These are phyloP conservation scores for Boehmeria nivea DNA, from an alignment of 306 rosid species.

Conservation along the genomic window DNA sequence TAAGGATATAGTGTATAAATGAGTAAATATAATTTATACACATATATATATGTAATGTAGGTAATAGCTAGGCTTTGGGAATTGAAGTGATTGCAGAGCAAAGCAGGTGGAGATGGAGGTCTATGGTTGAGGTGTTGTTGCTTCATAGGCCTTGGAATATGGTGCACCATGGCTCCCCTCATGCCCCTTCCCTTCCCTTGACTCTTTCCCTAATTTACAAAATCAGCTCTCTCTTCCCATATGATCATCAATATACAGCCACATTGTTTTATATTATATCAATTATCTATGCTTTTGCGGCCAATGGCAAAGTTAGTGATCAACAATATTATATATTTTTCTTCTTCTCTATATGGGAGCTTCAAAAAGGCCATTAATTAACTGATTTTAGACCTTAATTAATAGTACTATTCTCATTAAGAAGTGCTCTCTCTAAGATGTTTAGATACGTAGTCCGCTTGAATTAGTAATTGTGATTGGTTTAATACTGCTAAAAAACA, in stretches of 20 bases:
- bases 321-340: too few species aligned
- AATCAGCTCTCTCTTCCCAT: neutral
- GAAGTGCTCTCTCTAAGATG: neutral
- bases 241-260: neutral
- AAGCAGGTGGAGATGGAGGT: conserved; percentile 33
- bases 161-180: conserved; percentile 8
- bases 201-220: neutral
- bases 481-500: neutral
- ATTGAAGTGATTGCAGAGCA: conserved; percentile 59
- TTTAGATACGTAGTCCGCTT: too few species aligned
- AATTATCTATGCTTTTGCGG: too few species aligned
- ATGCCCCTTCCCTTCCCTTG: neutral
- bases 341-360: too few species aligned
- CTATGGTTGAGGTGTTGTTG: conserved; percentile 15
- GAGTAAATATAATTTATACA: too few species aligned
- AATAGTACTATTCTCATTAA: neutral
- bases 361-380: too few species aligned
- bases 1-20: conserved; percentile 25
- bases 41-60: conserved; percentile 11
- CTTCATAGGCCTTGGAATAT: neutral
- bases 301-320: too few species aligned
- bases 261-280: too few species aligned
- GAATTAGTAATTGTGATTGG: too few species aligned
- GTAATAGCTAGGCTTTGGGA: conserved; percentile 85
- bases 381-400: too few species aligned